Evolutionary conservation across 768 basidiomycete genomes (phyloP).

Genomic region (Pulveroboletus sp.): DNA sequence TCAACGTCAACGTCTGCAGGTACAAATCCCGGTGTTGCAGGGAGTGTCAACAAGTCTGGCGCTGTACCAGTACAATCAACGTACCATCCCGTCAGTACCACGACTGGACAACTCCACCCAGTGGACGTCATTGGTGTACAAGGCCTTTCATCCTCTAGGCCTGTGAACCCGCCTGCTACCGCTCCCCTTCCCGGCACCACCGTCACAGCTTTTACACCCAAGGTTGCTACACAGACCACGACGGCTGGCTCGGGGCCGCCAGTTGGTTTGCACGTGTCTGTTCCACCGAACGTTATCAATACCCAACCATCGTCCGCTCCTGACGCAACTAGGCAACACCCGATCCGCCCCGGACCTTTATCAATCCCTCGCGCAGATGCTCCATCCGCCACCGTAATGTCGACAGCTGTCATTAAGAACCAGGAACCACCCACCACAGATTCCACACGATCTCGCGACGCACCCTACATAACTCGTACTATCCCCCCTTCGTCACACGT

Average conservation of each 20-base stretch:
- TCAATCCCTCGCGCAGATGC: slow-evolving; percentile 16
- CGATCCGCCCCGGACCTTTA: slow-evolving; percentile 14
- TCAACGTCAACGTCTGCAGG: slow-evolving; percentile 5
- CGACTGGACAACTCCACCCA: slow-evolving; percentile 10
- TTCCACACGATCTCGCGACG: slow-evolving; percentile 22
- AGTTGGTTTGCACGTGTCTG: slow-evolving; percentile 5
- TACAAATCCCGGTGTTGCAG: background rate
- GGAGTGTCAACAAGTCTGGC: slow-evolving; percentile 8
- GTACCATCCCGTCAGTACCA: background rate
- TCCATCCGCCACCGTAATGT: slow-evolving; percentile 3
- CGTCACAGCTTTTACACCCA: slow-evolving; percentile 7
- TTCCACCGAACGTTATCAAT: slow-evolving; percentile 1
- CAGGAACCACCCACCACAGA: slow-evolving; percentile 24
- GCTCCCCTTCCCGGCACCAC: slow-evolving; percentile 1
- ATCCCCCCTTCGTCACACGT: slow-evolving; percentile 17
- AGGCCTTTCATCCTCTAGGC: slow-evolving; percentile 8
- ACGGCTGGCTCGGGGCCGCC: slow-evolving; percentile 2
- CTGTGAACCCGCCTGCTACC: slow-evolving; percentile 1
- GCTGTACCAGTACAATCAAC: slow-evolving; percentile 5
- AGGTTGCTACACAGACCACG: slow-evolving; percentile 1
- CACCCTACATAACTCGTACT: slow-evolving; percentile 17
- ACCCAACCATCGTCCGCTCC: slow-evolving; percentile 8
- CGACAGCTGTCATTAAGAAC: slow-evolving; percentile 17
- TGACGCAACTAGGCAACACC: slow-evolving; percentile 21
- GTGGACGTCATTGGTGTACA: slow-evolving; percentile 6